A percentile compares a stretch with the other conserved stretches of the same genome.
Evolutionary conservation across 2,329 filamentous ascomycete species (phyloP).

Genomic region (Phyllosticta citribraziliensis): DNA sequence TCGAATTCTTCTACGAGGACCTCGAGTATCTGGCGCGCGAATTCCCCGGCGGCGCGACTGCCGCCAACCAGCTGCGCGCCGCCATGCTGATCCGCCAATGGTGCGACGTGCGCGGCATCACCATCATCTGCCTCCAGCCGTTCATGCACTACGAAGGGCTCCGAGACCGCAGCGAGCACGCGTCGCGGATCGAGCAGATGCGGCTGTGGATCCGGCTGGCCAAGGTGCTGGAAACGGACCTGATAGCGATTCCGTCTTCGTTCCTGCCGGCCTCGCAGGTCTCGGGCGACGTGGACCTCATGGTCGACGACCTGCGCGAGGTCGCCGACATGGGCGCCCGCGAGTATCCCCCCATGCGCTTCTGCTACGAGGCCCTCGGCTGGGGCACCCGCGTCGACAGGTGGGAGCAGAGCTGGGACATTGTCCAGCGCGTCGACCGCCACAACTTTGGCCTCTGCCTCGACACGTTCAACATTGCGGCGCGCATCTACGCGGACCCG

Average conservation of each 20-base stretch:
- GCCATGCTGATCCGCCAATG: constrained; percentile 48
- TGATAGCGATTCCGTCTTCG: constrained; percentile 65
- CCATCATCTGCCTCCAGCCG: constrained; percentile 61
- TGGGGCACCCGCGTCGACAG: constrained; percentile 62
- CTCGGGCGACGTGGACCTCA: constrained; percentile 44
- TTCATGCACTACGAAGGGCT: constrained; percentile 73
- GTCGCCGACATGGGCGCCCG: constrained; percentile 57
- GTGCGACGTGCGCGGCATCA: constrained; percentile 46
- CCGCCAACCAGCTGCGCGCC: constrained; percentile 45
- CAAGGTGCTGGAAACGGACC: constrained; percentile 54
- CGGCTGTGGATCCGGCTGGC: constrained; percentile 61
- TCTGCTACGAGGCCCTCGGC: constrained; percentile 64
- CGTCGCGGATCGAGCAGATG: constrained; percentile 51
- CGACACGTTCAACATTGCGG: constrained; percentile 71
- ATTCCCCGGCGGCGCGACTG: constrained; percentile 32
- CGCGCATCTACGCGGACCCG: constrained; percentile 61
- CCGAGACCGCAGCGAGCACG: constrained; percentile 50
- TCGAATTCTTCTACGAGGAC: constrained; percentile 74
- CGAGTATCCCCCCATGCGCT: constrained; percentile 49
- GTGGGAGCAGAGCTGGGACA: constrained; percentile 64
- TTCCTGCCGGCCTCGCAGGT: constrained; percentile 49
- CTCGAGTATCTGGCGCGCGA: constrained; percentile 50
- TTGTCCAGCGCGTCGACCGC: constrained; percentile 55
- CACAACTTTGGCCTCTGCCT: constrained; percentile 68
- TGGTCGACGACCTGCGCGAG: constrained; percentile 52